These are phyloP conservation scores for Parmales sp. DNA, from an alignment of 108 stramenopile species.

Conservation along the genomic window DNA sequence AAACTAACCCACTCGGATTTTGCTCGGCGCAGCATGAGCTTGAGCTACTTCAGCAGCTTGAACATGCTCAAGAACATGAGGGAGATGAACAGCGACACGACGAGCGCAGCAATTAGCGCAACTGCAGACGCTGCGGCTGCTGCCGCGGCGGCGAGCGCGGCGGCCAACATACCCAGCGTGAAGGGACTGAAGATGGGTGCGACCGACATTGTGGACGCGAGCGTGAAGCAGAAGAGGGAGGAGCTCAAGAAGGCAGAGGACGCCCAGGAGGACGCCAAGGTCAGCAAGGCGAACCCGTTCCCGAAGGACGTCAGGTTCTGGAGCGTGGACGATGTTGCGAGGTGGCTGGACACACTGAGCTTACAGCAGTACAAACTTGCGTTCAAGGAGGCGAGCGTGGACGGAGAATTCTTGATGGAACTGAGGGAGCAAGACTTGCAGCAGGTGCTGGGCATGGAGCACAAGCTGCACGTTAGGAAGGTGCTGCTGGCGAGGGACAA, in stretches of 20 bases:
- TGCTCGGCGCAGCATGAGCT: no score
- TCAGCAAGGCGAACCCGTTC: conserved; percentile 23
- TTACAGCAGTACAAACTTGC: conserved; percentile 25
- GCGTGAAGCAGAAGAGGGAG: conserved; percentile 15
- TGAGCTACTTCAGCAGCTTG: conserved; percentile 41
- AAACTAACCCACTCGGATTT: no score
- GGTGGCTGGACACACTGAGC: conserved; percentile 35
- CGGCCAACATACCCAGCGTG: conserved; percentile 36
- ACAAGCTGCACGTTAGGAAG: conserved; percentile 47
- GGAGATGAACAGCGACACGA: conserved; percentile 52
- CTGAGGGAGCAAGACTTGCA: conserved; percentile 38
- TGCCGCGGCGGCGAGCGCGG: conserved; percentile 40
- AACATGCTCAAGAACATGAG: conserved; percentile 47
- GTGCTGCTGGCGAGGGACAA: conserved; percentile 35
- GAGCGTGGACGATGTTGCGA: conserved; percentile 33
- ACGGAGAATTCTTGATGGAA: conserved; percentile 39
- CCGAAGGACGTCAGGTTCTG: conserved; percentile 32
- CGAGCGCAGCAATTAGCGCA: conserved; percentile 31
- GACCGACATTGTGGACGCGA: conserved; percentile 13
- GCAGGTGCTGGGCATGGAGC: conserved; percentile 43
- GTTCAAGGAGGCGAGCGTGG: conserved; percentile 37
- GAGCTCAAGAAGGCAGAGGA: conserved; percentile 16
- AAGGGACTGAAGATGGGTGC: conserved; percentile 25
- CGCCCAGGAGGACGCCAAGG: conserved; percentile 30
- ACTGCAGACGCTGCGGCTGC: conserved; percentile 48